Percentiles rank a stretch among this genome's conserved stretches.
Conservation (phyloP, 2,329 filamentous ascomycete genomes). For the Colletotrichum camelliae region DNA sequence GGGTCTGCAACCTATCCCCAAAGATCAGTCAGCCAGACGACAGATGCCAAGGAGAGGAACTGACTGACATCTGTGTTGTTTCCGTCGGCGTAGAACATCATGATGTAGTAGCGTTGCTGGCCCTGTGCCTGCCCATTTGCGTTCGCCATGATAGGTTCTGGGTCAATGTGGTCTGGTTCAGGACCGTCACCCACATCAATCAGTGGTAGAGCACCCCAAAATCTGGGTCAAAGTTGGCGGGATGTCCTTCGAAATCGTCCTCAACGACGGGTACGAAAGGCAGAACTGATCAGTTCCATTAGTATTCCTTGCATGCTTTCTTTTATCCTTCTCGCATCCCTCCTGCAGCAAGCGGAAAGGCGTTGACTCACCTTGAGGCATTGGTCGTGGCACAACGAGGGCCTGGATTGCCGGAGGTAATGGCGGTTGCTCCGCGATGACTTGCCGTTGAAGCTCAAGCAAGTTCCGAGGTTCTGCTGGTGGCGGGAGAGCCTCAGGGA, state of each 20-base stretch:
- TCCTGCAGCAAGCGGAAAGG: not conserved
- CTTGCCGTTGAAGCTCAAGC: not conserved
- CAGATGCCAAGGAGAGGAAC: not conserved
- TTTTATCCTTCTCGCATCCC: not conserved
- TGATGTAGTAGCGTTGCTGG: not conserved
- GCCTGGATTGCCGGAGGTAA: not conserved
- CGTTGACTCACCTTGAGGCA: not conserved
- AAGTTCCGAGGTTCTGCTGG: not conserved
- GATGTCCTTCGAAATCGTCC: not conserved
- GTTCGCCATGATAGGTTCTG: not conserved
- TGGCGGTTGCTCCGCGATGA: not conserved
- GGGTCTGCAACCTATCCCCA: not conserved
- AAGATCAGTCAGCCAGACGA: not conserved
- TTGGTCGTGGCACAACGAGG: not conserved
- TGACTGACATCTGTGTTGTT: not conserved
- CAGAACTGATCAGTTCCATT: not conserved
- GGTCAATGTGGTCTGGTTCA: not conserved
- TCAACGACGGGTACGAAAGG: not conserved
- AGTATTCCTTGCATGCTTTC: not conserved
- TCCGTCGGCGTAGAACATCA: conserved; percentile 6
- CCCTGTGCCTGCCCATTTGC: not conserved
- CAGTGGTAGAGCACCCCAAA: not conserved
- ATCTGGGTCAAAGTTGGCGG: not conserved
- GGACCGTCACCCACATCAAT: not conserved
- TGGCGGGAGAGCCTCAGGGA: not conserved